These are phyloP conservation scores for Helotiales sp. DNA, from an alignment of 2,329 filamentous ascomycete species.

Conservation along the genomic window DNA sequence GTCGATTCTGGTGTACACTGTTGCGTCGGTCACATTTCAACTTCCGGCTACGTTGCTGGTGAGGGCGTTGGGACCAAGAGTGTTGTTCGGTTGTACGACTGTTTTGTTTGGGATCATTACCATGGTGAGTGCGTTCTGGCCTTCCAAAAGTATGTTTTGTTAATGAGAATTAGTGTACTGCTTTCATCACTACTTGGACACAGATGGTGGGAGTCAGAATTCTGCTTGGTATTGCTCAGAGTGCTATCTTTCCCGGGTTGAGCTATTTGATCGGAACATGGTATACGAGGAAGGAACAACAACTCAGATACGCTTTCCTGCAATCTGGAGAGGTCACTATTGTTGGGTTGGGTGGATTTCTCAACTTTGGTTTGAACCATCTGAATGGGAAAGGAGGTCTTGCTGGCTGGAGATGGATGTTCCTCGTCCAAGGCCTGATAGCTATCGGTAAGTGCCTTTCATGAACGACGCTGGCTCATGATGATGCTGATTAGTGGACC, in stretches of 20 bases:
- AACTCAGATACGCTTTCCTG: conserved; percentile 64
- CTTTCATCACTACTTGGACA: conserved; percentile 65
- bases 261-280: conserved; percentile 47
- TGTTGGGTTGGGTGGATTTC: conserved; percentile 39
- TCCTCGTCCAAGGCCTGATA: conserved; percentile 51
- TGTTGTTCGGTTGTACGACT: conserved; percentile 62
- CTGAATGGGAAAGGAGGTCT: conserved; percentile 54
- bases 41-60: conserved; percentile 68
- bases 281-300: conserved; percentile 35
- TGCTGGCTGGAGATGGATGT: conserved; percentile 66
- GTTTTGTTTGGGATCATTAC: conserved; percentile 64
- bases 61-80: conserved; percentile 61
- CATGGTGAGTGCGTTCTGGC: conserved; percentile 36
- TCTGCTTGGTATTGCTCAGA: conserved; percentile 64
- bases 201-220: conserved; percentile 70
- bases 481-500: conserved; percentile 39
- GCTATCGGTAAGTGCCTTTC: conserved; percentile 40
- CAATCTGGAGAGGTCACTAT: conserved; percentile 64
- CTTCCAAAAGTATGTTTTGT: neutral
- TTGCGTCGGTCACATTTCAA: conserved; percentile 67
- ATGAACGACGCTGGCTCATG: neutral
- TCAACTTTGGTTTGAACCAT: conserved; percentile 67
- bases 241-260: conserved; percentile 52
- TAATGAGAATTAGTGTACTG: conserved; percentile 50
- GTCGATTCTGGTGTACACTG: conserved; percentile 72